phyloP scores from a whole-genome alignment of 495 filamentous ascomycete species.

The Neurospora pannonica region DNA sequence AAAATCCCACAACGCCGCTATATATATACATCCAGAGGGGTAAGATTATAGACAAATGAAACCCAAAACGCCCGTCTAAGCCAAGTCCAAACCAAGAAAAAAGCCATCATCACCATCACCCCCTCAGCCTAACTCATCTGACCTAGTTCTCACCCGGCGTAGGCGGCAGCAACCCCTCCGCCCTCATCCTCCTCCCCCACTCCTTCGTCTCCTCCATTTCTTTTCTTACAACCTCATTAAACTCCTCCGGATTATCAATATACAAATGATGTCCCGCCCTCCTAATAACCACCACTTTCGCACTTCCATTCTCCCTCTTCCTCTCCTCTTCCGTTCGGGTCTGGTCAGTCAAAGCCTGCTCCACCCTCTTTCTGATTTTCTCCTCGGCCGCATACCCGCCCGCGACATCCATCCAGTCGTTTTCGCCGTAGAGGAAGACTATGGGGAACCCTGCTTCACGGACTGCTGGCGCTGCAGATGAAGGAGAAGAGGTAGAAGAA shows the following conservation, averaged over 20 bases:
- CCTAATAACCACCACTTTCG: slow-evolving; percentile 75
- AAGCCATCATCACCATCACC: neutral
- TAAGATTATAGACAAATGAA: neutral
- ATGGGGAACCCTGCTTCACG: slow-evolving; percentile 71
- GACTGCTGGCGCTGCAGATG: neutral
- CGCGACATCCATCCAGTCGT: slow-evolving; percentile 96
- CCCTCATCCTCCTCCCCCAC: slow-evolving; percentile 1
- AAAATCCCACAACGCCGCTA: neutral
- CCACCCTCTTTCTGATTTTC: slow-evolving; percentile 64
- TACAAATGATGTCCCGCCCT: slow-evolving; percentile 91
- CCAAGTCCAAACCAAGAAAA: neutral
- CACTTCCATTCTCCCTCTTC: slow-evolving; percentile 61
- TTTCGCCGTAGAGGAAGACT: slow-evolving; percentile 89
- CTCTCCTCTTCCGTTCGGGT: slow-evolving; percentile 54
- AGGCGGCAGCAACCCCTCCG: neutral
- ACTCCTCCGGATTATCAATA: slow-evolving; percentile 81
- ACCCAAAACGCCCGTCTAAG: neutral
- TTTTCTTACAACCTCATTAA: slow-evolving; percentile 63
- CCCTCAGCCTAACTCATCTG: neutral
- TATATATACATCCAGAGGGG: neutral
- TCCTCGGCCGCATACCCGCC: slow-evolving; percentile 75
- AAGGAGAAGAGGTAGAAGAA: neutral
- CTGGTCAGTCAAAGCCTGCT: slow-evolving; percentile 42
- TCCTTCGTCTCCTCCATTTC: slow-evolving; percentile 65
- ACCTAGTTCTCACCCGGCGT: neutral